Conservation (phyloP, 257 asterid species). For the Nicotiana knightiana region DNA sequence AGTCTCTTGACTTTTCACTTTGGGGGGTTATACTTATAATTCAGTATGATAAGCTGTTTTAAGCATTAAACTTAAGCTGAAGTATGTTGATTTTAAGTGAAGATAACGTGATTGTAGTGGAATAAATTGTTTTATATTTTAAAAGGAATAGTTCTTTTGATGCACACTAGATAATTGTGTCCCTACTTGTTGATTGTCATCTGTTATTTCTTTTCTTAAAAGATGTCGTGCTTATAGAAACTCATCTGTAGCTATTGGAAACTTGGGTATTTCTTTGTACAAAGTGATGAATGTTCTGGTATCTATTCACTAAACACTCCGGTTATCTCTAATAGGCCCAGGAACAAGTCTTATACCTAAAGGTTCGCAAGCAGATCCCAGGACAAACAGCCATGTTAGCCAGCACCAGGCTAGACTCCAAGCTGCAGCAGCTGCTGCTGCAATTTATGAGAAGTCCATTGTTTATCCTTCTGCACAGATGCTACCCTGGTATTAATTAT, state of each 20-base stretch:
- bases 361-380: constrained; percentile 36
- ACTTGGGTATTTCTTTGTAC: not conserved
- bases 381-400: constrained; percentile 36
- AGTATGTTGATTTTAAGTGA: no score
- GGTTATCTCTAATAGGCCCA: constrained; percentile 17
- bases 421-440: constrained; percentile 84
- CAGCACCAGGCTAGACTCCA: constrained; percentile 71
- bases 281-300: not conserved
- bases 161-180: no score
- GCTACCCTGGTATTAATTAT: constrained; percentile 41
- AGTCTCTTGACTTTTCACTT: no score
- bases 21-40: no score
- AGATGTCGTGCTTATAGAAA: not conserved
- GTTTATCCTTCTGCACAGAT: constrained; percentile 77
- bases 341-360: constrained; percentile 58
- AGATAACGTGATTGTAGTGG: no score
- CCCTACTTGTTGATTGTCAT: no score
- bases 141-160: no score
- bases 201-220: no score
- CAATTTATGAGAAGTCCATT: constrained; percentile 73
- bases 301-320: not conserved
- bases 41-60: no score
- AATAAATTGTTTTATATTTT: no score
- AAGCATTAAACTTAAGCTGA: no score
- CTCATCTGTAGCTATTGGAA: not conserved